Base-by-base conservation (phyloP, 148 eudicot species). In the Fagopyrum tataricum region DNA sequence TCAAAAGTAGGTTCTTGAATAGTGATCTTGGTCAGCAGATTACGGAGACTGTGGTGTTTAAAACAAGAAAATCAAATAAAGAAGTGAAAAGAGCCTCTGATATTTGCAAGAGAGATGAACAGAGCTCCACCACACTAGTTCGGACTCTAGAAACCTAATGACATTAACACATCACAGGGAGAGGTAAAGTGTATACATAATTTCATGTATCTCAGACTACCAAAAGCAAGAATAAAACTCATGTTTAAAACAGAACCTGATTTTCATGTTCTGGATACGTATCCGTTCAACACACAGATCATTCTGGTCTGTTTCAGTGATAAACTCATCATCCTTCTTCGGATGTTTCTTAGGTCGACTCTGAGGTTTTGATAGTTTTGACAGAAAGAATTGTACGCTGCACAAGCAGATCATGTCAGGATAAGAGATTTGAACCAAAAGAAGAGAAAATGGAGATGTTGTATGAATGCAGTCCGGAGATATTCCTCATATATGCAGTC, bases 1-100 rank as follows among this genome's bases (percentile, higher is more conserved):
- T 95, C 99, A 81, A 91, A 91, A 26, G 99, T 95, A 44, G 99
- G 99, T 76, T 95, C 99, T 78, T 95, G 99, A 74, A 91, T 91
- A 39, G 91, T 90, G 73, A 83, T 87, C 84, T 88, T 88, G 81
- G 88, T 84, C 74, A 86, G 70, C 77, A 95, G 82, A 79, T 87
- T 91, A 74, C 85, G 73, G 7, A 85, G 75, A 83, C 91, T 91
- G 89, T 70, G 71, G 40, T 31, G 40, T 70, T 72, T 73, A 73
- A 10, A 12, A 76, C 61, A 64, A 21, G 48, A 53, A 46, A 6
- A 58, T 56, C 72, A 21, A 59, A 47, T 14, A 59, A 48, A 17
- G 52, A 62, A 31, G 37, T 31, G 37, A 31, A 31, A 31, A 46
- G 49, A 14, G 14, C 9, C 14, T 46, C 14, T 46, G 12, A 14